Conservation (phyloP, 139 green algal genomes). For the Chlamydomonas schloesseri region DNA sequence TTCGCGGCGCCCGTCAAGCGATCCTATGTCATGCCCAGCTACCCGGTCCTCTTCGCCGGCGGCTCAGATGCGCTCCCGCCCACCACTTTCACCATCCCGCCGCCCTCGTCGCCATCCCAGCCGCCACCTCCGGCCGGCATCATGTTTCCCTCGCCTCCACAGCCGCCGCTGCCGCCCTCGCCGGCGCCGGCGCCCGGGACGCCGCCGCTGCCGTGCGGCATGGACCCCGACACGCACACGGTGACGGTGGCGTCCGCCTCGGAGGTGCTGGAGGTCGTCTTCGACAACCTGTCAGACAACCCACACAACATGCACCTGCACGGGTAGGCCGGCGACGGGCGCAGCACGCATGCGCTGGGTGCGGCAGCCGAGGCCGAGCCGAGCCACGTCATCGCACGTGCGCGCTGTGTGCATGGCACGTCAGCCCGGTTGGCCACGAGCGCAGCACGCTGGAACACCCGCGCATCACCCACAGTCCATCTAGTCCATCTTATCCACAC, state of each 20-base stretch:
- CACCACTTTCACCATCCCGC: not conserved
- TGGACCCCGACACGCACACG: not conserved
- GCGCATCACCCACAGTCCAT: no score
- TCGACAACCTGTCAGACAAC: not conserved
- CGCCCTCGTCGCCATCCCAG: not conserved
- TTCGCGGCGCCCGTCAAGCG: not conserved
- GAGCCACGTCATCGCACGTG: no score
- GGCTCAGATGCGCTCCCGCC: not conserved
- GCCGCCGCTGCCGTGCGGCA: not conserved
- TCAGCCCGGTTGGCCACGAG: no score
- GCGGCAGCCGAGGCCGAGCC: no score
- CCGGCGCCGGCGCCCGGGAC: not conserved
- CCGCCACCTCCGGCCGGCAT: not conserved
- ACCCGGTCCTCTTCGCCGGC: not conserved
- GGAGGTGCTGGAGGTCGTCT: not conserved
- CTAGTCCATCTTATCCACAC: no score
- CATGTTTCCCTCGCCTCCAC: not conserved
- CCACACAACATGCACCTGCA: constrained; percentile 7
- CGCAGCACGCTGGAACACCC: no score
- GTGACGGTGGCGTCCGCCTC: not conserved
- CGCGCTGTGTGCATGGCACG: no score
- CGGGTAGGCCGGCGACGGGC: not conserved
- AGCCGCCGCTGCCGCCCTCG: not conserved
- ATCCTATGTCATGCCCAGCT: not conserved
- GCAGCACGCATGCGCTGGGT: no score